Percentiles rank a stretch among this genome's conserved stretches.
Evolutionary conservation across 768 basidiomycete species (phyloP).

Genomic region (Royoungia palumana): DNA sequence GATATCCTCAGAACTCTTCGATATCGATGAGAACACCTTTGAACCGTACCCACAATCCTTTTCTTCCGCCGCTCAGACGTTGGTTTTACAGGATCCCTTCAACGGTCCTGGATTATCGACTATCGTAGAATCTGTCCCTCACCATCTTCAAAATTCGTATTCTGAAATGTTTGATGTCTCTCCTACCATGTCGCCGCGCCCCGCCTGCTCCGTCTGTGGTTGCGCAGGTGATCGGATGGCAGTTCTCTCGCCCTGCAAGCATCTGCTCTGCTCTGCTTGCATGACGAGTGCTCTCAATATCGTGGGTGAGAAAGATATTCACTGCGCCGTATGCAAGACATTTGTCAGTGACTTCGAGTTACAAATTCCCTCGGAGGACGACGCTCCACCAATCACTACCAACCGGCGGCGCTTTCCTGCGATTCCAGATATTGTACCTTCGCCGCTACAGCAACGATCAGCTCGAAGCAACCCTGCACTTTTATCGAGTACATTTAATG

Average conservation of each 20-base stretch:
- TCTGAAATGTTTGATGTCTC: slow-evolving; percentile 23
- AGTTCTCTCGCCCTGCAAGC: slow-evolving; percentile 69
- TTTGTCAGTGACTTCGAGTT: slow-evolving; percentile 70
- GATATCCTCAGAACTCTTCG: slow-evolving; percentile 59
- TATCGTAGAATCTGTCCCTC: slow-evolving; percentile 29
- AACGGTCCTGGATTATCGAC: slow-evolving; percentile 33
- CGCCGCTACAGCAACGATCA: slow-evolving; percentile 26
- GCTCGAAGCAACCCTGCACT: slow-evolving; percentile 25
- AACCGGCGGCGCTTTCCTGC: slow-evolving; percentile 11
- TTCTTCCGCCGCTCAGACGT: slow-evolving; percentile 31
- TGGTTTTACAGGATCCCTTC: slow-evolving; percentile 44
- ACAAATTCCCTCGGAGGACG: slow-evolving; percentile 28
- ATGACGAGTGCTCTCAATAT: slow-evolving; percentile 86
- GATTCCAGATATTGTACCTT: slow-evolving; percentile 13
- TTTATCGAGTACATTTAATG: slow-evolving; percentile 27
- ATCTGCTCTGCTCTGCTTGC: slow-evolving; percentile 76
- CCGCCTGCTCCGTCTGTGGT: slow-evolving; percentile 64
- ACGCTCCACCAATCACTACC: slow-evolving; percentile 15
- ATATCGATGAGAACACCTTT: slow-evolving; percentile 71
- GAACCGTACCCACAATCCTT: slow-evolving; percentile 45
- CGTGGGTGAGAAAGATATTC: slow-evolving; percentile 86
- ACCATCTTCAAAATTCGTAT: slow-evolving; percentile 18
- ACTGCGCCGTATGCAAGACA: slow-evolving; percentile 74
- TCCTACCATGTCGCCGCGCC: slow-evolving; percentile 14
- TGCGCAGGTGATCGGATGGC: slow-evolving; percentile 48